These are phyloP conservation scores for Austroboletus niveus DNA, from an alignment of 1,284 basidiomycete species.

Conservation along the genomic window DNA sequence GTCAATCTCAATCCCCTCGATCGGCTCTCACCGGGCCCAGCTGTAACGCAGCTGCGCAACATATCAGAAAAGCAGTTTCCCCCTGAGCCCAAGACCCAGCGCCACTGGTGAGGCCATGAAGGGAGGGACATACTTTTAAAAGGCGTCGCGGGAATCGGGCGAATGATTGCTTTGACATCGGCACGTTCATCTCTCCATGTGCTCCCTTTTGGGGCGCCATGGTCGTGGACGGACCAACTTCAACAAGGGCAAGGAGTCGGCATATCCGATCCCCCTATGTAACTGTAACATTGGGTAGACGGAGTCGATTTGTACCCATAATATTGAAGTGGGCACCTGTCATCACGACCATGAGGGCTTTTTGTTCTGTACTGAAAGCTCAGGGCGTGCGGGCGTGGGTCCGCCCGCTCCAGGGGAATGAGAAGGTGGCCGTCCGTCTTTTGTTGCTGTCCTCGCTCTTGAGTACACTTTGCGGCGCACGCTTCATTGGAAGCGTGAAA, in stretches of 20 bases:
- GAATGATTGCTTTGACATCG: neutral
- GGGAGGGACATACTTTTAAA: constrained; percentile 20
- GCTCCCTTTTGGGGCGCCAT: constrained; percentile 18
- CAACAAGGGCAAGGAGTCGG: neutral
- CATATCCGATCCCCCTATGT: no score
- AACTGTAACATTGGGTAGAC: no score
- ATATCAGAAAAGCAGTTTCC: constrained; percentile 31
- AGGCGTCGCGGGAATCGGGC: constrained; percentile 32
- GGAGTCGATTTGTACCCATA: no score
- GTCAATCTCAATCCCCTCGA: constrained; percentile 32
- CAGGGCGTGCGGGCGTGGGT: neutral
- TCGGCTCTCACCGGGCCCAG: constrained; percentile 34
- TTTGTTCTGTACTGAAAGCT: neutral
- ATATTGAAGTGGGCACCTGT: no score
- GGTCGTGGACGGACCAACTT: neutral
- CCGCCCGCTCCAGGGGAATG: constrained; percentile 13
- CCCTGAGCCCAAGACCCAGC: constrained; percentile 26
- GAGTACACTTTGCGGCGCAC: constrained; percentile 30
- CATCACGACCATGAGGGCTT: neutral
- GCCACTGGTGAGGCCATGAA: constrained; percentile 22
- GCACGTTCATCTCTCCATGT: constrained; percentile 16
- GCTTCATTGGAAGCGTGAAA: constrained; percentile 21
- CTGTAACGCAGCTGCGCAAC: constrained; percentile 28
- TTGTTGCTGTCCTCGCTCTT: constrained; percentile 16
- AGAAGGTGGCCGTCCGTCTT: constrained; percentile 10